A percentile compares a stretch with the other conserved stretches of the same genome.
Conservation (phyloP, 495 filamentous ascomycete species). For the Tuber magnatum region DNA sequence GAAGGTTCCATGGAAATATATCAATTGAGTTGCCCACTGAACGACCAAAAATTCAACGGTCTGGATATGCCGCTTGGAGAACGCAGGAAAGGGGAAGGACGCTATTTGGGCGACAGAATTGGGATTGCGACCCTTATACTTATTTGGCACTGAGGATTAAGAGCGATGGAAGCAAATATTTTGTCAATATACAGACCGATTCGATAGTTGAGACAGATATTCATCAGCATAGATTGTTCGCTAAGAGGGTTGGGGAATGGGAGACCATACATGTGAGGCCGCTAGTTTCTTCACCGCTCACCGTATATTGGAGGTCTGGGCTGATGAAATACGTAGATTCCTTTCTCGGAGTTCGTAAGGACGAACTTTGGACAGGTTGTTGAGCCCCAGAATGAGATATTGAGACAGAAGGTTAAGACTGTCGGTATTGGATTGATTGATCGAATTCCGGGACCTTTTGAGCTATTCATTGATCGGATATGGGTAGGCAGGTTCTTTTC, state of each 20-base stretch:
- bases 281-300: background rate
- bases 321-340: constrained; percentile 49
- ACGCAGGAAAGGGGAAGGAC: constrained; percentile 55
- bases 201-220: constrained; percentile 84
- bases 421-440: constrained; percentile 86
- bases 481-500: constrained; percentile 51
- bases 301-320: background rate
- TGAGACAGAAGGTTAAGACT: constrained; percentile 74
- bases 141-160: constrained; percentile 87
- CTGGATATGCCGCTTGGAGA: constrained; percentile 85
- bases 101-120: constrained; percentile 71
- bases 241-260: constrained; percentile 75
- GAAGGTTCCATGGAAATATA: constrained; percentile 78
- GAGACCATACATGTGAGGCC: constrained; percentile 59
- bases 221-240: constrained; percentile 88
- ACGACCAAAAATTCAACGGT: constrained; percentile 59
- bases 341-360: constrained; percentile 84
- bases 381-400: constrained; percentile 80
- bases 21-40: constrained; percentile 75
- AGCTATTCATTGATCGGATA: constrained; percentile 72
- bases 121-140: constrained; percentile 80
- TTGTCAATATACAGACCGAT: constrained; percentile 93
- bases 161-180: constrained; percentile 84
- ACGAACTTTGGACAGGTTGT: constrained; percentile 86
- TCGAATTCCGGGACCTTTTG: constrained; percentile 75